Conservation (phyloP, 352 stramenopile genomes). For the Globisporangium takayamanum region DNA sequence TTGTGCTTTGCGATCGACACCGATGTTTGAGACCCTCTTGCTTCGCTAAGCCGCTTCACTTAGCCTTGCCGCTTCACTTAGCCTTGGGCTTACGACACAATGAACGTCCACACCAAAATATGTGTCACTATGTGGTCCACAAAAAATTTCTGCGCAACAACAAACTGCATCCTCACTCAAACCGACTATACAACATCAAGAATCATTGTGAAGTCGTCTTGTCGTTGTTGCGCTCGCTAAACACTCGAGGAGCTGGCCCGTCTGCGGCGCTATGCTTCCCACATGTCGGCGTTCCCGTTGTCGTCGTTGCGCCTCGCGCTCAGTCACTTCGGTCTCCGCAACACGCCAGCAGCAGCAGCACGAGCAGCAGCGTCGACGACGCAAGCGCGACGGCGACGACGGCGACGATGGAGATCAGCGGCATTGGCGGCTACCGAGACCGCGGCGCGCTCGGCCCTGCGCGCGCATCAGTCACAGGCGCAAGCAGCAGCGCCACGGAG, state of each 20-base stretch:
- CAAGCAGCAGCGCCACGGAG: not conserved
- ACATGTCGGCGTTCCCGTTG: not conserved
- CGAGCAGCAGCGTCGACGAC: not conserved
- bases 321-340: not conserved
- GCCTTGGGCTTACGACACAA: no score
- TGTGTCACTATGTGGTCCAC: no score
- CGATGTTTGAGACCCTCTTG: no score
- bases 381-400: not conserved
- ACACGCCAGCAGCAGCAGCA: not conserved
- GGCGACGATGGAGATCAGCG: slow-evolving; percentile 9
- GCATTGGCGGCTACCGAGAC: slow-evolving; percentile 8
- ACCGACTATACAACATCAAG: not conserved
- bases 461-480: not conserved
- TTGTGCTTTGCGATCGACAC: no score
- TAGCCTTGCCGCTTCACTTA: no score
- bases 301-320: not conserved
- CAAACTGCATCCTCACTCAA: not conserved
- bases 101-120: no score
- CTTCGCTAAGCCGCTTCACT: no score
- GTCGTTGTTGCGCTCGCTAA: not conserved
- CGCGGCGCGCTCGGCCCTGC: not conserved
- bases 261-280: not conserved
- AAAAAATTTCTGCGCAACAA: not conserved
- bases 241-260: not conserved
- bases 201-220: not conserved